Conservation (phyloP, 768 basidiomycete species). For the Guyanaporus albipodus region DNA sequence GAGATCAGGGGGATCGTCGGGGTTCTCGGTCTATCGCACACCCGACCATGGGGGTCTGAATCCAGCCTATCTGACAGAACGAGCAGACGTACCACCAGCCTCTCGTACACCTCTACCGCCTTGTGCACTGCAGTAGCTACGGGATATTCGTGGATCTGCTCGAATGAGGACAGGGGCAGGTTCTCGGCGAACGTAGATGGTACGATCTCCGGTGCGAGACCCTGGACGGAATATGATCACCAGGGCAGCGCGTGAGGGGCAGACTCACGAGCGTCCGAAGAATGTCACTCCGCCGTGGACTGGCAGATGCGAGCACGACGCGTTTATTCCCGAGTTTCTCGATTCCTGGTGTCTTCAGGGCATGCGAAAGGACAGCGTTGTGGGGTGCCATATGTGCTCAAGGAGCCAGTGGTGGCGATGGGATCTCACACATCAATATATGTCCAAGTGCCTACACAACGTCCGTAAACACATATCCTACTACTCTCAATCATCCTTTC, state of each 20-base stretch:
- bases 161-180: constrained; percentile 61
- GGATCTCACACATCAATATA: neutral
- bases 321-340: constrained; percentile 72
- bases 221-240: constrained; percentile 41
- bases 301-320: constrained; percentile 82
- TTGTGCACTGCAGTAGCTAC: constrained; percentile 74
- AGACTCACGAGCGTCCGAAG: constrained; percentile 65
- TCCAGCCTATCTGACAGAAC: too few relatives aligned
- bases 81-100: constrained; percentile 54
- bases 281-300: constrained; percentile 82
- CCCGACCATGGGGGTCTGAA: too few relatives aligned
- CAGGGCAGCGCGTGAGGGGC: too few relatives aligned
- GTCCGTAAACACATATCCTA: too few relatives aligned
- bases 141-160: constrained; percentile 69
- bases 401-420: neutral
- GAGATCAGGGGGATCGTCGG: constrained; percentile 71
- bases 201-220: constrained; percentile 64
- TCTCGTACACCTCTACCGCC: constrained; percentile 83
- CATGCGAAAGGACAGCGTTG: constrained; percentile 55
- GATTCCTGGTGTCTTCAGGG: constrained; percentile 56
- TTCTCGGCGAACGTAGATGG: constrained; percentile 82
- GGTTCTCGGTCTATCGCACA: constrained; percentile 40
- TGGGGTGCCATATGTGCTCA: constrained; percentile 29
- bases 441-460: neutral
- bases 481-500: constrained; percentile 28